Base-by-base conservation (phyloP, 768 basidiomycete species). In the Lactarius hengduanensis region DNA sequence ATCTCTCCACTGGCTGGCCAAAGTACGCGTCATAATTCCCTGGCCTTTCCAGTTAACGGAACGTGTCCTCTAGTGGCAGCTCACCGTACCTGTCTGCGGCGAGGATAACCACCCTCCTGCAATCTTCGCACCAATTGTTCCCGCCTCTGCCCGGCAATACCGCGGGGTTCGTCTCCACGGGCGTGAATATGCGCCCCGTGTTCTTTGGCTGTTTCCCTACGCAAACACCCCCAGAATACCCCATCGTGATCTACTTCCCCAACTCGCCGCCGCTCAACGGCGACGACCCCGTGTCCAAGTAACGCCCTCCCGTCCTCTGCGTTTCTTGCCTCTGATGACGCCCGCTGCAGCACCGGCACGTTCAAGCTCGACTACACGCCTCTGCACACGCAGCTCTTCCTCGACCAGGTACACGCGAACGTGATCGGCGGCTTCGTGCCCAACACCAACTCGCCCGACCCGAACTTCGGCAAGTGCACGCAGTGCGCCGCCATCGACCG, bases 161-260 rank as follows among this genome's bases (percentile, higher is more conserved):
- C 0, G 79, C 79, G 3, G 80, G 80, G 15, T 91, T 90, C 74
- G 72, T 88, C 41, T 74, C 77, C 1, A 82, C 82, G 5, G 88
- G 89, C 41, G 80, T 91, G 1, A 90, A 87, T 71, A 77, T 77
- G 55, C 83, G 87, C 32, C 84, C 90, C 2, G 89, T 89, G 0
- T 92, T 94, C 78, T 93, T 92, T 77, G 92, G 92, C 3, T 93
- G 92, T 73, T 77, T 88, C 71, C 83, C 86, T 18, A 72, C 62
- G 3, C 73, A 81, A 56, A 74, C 32, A 4, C 81, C 86, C 16
- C 76, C 84, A 1, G 83, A 84, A 64, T 89, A 81, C 68, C 91
- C 91, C 0, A 69, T 93, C 22, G 76, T 93, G 47, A 82, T 93
- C 53, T 92, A 90, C 71, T 78, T 93, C 8, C 92, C 92, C 7